Percentiles rank a stretch among this genome's conserved stretches.
phyloP scores from a whole-genome alignment of 306 rosid species.

The Benincasa hispida region DNA sequence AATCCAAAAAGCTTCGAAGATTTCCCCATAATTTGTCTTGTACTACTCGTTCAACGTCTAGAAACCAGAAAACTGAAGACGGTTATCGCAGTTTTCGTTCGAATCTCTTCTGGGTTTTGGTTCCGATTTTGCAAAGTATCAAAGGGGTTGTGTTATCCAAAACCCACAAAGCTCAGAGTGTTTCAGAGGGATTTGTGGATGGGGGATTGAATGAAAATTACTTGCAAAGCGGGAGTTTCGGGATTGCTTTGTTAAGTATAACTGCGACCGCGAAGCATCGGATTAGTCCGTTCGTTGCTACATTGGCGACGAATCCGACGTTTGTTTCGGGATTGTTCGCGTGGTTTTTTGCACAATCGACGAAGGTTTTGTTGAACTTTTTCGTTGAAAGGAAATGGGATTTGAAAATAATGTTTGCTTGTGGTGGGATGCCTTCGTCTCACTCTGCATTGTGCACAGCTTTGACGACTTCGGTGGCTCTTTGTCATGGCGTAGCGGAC shows the following conservation, averaged over 20 bases:
- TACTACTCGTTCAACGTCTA: background rate
- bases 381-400: slow-evolving; percentile 63
- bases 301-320: slow-evolving; percentile 68
- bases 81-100: background rate
- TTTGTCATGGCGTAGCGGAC: slow-evolving; percentile 40
- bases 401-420: slow-evolving; percentile 34
- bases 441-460: slow-evolving; percentile 81
- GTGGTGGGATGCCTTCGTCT: slow-evolving; percentile 95
- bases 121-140: slow-evolving; percentile 18
- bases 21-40: slow-evolving; percentile 10
- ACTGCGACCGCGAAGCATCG: slow-evolving; percentile 49
- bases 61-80: slow-evolving; percentile 7
- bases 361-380: slow-evolving; percentile 54
- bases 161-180: slow-evolving; percentile 12
- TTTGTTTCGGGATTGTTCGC: slow-evolving; percentile 66
- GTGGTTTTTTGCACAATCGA: slow-evolving; percentile 49
- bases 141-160: slow-evolving; percentile 18
- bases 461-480: slow-evolving; percentile 73
- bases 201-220: slow-evolving; percentile 6
- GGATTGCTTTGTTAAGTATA: slow-evolving; percentile 49
- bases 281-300: slow-evolving; percentile 66
- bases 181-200: slow-evolving; percentile 4
- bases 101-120: slow-evolving; percentile 21
- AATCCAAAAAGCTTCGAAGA: background rate
- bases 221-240: slow-evolving; percentile 51